Percentiles rank a stretch among this genome's conserved stretches.
phyloP scores from a whole-genome alignment of 805 yeast genomes.

The Debaryomyces maramus region DNA sequence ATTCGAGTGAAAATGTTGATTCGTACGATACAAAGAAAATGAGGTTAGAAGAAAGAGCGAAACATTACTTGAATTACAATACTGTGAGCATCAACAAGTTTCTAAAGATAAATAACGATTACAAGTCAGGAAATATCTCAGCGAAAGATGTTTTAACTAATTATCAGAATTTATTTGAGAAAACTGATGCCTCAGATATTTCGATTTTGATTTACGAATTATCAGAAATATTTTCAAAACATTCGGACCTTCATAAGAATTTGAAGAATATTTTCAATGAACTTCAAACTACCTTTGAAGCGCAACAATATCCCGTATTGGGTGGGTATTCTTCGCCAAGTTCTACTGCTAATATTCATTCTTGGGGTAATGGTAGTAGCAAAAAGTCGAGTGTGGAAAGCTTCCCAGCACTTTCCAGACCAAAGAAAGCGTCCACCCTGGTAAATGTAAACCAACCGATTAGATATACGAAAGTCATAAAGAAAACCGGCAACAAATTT shows the following conservation, averaged over 20 bases:
- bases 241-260: slow-evolving; percentile 45
- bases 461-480: slow-evolving; percentile 35
- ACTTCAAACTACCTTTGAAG: slow-evolving; percentile 18
- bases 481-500: slow-evolving; percentile 14
- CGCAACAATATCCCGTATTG: slow-evolving; percentile 52
- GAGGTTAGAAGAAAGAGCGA: slow-evolving; percentile 82
- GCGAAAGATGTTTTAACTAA: slow-evolving; percentile 48
- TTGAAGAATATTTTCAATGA: slow-evolving; percentile 25
- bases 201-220: slow-evolving; percentile 60
- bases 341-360: slow-evolving; percentile 15
- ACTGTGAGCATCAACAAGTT: slow-evolving; percentile 49
- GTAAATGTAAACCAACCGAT: slow-evolving; percentile 26
- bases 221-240: slow-evolving; percentile 52
- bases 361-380: slow-evolving; percentile 27
- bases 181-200: slow-evolving; percentile 44
- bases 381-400: slow-evolving; percentile 14
- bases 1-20: slow-evolving; percentile 31
- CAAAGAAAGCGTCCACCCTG: slow-evolving; percentile 16
- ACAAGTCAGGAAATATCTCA: slow-evolving; percentile 43
- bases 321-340: slow-evolving; percentile 20
- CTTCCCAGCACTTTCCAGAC: slow-evolving; percentile 37
- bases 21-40: slow-evolving; percentile 50
- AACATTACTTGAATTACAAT: slow-evolving; percentile 67
- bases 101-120: slow-evolving; percentile 47
- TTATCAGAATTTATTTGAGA: slow-evolving; percentile 49